Evolutionary conservation across 2,329 filamentous ascomycete species (phyloP).

Genomic region (Penicillium corylophilum): DNA sequence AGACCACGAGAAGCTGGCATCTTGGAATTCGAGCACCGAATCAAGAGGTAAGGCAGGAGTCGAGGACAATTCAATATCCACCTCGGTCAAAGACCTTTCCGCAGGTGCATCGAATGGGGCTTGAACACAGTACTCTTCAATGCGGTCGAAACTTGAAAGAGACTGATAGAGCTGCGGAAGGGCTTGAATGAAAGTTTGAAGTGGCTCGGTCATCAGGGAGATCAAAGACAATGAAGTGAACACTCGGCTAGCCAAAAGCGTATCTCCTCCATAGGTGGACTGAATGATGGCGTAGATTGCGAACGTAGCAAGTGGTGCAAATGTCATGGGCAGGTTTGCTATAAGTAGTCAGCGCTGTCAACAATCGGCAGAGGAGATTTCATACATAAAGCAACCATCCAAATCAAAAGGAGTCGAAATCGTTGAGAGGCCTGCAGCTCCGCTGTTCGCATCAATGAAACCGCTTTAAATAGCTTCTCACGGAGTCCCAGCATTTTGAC

Average conservation of each 20-base stretch:
- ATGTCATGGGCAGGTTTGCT: conserved; percentile 15
- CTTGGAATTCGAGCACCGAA: conserved; percentile 25
- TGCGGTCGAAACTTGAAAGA: conserved; percentile 42
- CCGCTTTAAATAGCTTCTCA: conserved; percentile 26
- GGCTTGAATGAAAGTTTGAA: conserved; percentile 23
- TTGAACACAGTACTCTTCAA: conserved; percentile 35
- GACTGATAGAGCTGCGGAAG: conserved; percentile 39
- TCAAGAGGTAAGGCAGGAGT: conserved; percentile 1
- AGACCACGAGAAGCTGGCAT: conserved; percentile 26
- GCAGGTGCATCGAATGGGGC: background rate
- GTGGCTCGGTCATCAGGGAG: conserved; percentile 24
- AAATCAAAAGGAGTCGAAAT: conserved; percentile 17
- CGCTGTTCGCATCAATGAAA: conserved; percentile 23
- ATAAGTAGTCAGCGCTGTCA: background rate
- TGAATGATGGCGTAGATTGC: conserved; percentile 23
- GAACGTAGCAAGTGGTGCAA: conserved; percentile 35
- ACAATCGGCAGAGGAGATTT: background rate
- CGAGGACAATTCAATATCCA: conserved; percentile 12
- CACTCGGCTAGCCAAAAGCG: conserved; percentile 22
- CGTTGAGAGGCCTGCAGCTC: conserved; percentile 13
- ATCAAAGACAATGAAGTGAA: conserved; percentile 31
- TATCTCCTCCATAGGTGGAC: conserved; percentile 6
- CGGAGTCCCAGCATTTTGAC: conserved; percentile 46
- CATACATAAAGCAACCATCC: conserved; percentile 12
- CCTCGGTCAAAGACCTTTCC: background rate